Percentiles rank a stretch among this genome's conserved stretches.
Evolutionary conservation across 176 grass and related monocot species (phyloP).

Genomic region (Aegilops speltoides): DNA sequence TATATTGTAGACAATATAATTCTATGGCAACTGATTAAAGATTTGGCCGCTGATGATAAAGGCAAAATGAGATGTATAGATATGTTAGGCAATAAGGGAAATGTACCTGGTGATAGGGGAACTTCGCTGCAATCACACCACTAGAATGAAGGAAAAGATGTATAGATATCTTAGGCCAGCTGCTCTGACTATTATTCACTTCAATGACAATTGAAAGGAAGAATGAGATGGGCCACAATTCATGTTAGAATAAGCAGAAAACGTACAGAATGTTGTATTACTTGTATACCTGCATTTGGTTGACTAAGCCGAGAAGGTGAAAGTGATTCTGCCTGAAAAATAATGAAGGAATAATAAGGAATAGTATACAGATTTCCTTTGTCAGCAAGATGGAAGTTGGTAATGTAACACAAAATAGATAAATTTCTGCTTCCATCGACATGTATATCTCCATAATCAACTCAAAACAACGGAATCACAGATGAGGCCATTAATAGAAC

Average conservation of each 20-base stretch:
- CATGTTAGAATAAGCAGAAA: constrained; percentile 25
- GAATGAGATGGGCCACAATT: constrained; percentile 1
- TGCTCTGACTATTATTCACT: constrained; percentile 44
- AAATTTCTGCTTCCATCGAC: neutral
- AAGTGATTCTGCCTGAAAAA: constrained; percentile 55
- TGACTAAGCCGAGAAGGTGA: constrained; percentile 45
- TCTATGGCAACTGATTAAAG: constrained; percentile 12
- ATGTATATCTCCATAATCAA: neutral
- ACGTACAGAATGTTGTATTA: constrained; percentile 1
- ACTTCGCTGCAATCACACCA: constrained; percentile 68
- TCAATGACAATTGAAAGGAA: constrained; percentile 30
- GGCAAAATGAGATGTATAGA: too few relatives aligned
- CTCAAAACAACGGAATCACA: neutral
- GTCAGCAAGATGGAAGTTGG: constrained; percentile 2
- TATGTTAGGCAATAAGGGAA: neutral
- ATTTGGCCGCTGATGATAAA: neutral
- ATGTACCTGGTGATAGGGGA: constrained; percentile 64
- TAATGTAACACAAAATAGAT: neutral
- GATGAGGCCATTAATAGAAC: neutral
- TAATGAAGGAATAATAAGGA: constrained; percentile 4
- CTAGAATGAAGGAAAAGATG: constrained; percentile 70
- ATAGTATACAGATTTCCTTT: neutral
- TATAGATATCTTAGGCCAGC: constrained; percentile 42
- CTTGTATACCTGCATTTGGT: constrained; percentile 56
- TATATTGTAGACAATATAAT: constrained; percentile 21